Evolutionary conservation across 139 green algal species (phyloP), one percentile per base, ranked within the genome.

Genomic region (Picochlorum sp.): DNA sequence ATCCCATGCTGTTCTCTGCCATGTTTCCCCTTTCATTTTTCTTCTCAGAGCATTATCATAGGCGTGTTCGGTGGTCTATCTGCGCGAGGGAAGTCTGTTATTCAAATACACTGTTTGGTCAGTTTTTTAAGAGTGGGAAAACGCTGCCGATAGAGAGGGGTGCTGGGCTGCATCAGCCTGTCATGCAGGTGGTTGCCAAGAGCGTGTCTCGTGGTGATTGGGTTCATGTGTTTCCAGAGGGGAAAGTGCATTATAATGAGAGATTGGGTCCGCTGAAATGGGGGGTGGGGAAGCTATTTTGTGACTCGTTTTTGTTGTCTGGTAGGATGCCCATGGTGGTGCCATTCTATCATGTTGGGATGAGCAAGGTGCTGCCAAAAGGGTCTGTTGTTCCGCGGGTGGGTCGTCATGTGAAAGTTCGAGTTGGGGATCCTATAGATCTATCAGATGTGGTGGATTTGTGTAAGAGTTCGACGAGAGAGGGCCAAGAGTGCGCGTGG

Each of bases 151-250:
- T 96, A 11, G 78, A 89, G 59, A 74, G 87, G 0, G 77, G 81
- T 11, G 65, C 31, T 50, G 88, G 90, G 45, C 60, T 85, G 20
- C 31, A 77, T 26, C 90, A 96, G 77, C 79, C 81, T 9, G 58
- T 83, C 30, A 81, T 95, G 70, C 41, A 34, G 2, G 56, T 78
- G 0, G 80, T 82, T 2, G 82, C 81, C 6, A 31, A 47, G 1
- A 45, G 44, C 14, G 65, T 87, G 30, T 72, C 58, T 0, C 13
- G 13, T 1, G 89, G 89, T 9, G 80, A 79, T 54, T 96, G 90
- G 90, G 51, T 95, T 67, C 90, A 96, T 70, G 55, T 96, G 9
- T 96, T 96, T 63, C 90, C 90, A 1, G 88, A 96, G 77, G 87
- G 85, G 6, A 63, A 67, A 4, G 80, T 96, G n/a, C 70, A 74